Evolutionary conservation across 2,329 filamentous ascomycete species (phyloP), one percentile per base, ranked within the genome.

Genomic region (Xylariaceae sp.): DNA sequence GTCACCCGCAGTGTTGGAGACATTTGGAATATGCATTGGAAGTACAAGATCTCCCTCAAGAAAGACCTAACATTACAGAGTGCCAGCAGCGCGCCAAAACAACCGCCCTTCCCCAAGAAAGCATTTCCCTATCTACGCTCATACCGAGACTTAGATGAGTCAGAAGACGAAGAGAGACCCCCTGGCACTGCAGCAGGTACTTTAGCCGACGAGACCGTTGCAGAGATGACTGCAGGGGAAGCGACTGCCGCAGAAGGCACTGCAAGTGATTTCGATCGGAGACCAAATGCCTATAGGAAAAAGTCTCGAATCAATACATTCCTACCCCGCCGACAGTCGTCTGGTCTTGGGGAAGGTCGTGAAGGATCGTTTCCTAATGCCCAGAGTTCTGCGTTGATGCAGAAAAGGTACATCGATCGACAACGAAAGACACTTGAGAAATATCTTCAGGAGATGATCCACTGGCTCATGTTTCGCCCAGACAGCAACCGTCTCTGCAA

Each of bases 401-500:
- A 68, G 44, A 70, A 71, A 52, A 72, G 83, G 42, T 94, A 91
- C 53, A 79, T 88, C 31, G 88, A 94, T 54, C 82, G 79, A 47
- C 90, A 96, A 64, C 80, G 91, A 42, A 85, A 82, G 54, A 88
- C 87, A 60, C 71, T 98, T 24, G 93, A 97, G 61, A 81, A 82
- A 37, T 98, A 98, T 61, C 71, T 98, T 16, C 88, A 91, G 50
- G 86, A 91, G 56, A 89, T 97, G 82, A 91, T 97, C 45, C 83
- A 88, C 41, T 97, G 91, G 78, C 81, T 98, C 55, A 97, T 98
- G 66, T 98, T 98, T 67, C 81, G 91, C 34, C 83, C 93, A 6
- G 91, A 97, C 64, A 96, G 89, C 66, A 97, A 96, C 57, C 82
- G 93, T 9, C 73, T 98, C 3, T 98, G 93, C 67, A 93, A 94